Base-by-base conservation (phyloP, 2,329 filamentous ascomycete species). In the Ophioceras dolichostomum region DNA sequence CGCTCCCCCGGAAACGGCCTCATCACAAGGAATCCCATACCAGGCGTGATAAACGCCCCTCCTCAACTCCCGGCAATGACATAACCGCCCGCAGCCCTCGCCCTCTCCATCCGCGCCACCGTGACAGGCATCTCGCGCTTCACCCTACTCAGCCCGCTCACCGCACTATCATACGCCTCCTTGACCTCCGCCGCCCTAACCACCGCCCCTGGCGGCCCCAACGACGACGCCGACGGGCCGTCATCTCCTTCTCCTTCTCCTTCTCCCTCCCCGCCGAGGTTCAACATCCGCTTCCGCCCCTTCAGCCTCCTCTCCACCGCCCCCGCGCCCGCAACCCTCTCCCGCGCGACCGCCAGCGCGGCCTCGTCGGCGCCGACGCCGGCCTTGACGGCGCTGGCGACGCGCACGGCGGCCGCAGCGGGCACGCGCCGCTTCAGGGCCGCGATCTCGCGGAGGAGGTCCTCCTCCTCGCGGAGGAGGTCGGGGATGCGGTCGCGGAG, bases 51-150 rank as follows among this genome's bases (percentile, higher is more conserved):
- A n/a, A n/a, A n/a, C n/a, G n/a, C n/a, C n/a, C n/a, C n/a, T n/a
- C n/a, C 33, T 32, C 22, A 49, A 32, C 41, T 37, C 47, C 61
- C 59, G n/a, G 60, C 60, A 34, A 70, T 59, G 7, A 73, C 70
- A 52, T 77, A 77, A 45, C 71, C 64, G 13, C 68, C 71, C 17
- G 73, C 76, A 13, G 70, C 65, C 43, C 70, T 61, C 40, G 76
- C 76, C 54, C 75, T 64, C 61, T 79, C 75, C 69, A 79, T 78
- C 54, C 65, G 71, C 38, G 76, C 76, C 48, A 76, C 72, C 4
- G 70, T 68, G 16, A 70, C 65, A 13, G 76, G 73, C 68, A 80
- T 70, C 26, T 71, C 68, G 47, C 64, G 64, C 60, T 76, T 76
- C 39, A 79, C 45, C 44, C 63, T 54, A 3, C 58, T 67, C 38